Conservation (phyloP, 305 asterid genomes). For the Fraxinus latifolia region DNA sequence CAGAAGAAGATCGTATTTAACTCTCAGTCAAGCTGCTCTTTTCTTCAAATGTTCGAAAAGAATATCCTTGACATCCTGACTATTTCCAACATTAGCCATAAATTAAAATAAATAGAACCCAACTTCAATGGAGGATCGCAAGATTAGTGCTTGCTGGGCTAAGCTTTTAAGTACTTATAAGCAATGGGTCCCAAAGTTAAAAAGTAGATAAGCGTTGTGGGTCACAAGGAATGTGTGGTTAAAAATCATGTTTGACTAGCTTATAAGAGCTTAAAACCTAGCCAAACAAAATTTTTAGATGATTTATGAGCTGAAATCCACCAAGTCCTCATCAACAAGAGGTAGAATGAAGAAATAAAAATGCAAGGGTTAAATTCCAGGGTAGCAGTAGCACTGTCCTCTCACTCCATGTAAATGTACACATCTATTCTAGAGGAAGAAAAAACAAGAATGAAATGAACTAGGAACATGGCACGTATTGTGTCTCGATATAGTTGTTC, state of each 20-base stretch:
- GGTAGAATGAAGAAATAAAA: neutral
- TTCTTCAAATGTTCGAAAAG: neutral
- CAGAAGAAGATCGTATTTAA: neutral
- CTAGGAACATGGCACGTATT: neutral
- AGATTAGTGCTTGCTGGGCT: neutral
- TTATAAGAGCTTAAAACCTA: neutral
- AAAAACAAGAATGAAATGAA: neutral
- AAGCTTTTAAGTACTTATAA: neutral
- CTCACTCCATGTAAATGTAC: neutral
- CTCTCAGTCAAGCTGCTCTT: neutral
- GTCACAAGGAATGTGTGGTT: neutral
- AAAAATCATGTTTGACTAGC: neutral
- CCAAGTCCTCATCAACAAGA: neutral
- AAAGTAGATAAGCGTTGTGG: neutral
- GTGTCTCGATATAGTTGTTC: neutral
- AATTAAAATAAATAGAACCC: neutral
- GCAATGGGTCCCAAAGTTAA: neutral
- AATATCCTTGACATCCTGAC: neutral
- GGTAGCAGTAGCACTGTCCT: neutral
- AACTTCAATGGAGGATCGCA: neutral
- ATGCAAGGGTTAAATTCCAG: neutral
- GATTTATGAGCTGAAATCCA: neutral
- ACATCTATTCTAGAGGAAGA: neutral
- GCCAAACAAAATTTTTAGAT: neutral
- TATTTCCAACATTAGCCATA: neutral